These are phyloP conservation scores for Chara braunii DNA, from an alignment of 139 green algal species.

Conservation along the genomic window DNA sequence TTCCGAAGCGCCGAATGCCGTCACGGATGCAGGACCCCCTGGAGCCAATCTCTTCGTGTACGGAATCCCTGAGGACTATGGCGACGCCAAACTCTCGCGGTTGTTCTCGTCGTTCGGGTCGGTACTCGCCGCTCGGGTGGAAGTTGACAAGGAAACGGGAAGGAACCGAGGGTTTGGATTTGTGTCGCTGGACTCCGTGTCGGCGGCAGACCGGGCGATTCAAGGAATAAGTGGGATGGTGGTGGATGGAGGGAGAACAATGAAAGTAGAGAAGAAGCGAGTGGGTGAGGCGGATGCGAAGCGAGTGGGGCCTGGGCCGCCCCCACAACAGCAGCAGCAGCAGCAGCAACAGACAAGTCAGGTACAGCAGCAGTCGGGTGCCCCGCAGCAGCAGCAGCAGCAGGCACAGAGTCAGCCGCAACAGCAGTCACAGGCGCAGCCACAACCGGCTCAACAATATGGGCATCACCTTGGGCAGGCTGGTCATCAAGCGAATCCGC, in stretches of 20 bases:
- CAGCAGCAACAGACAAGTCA: neutral
- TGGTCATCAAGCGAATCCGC: no score
- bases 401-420: no score
- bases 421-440: no score
- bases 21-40: no score
- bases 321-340: conserved; percentile 8
- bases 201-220: conserved; percentile 26
- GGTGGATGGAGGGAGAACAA: conserved; percentile 19
- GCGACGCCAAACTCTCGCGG: conserved; percentile 15
- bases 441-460: no score
- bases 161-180: conserved; percentile 25
- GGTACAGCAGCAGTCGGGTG: neutral
- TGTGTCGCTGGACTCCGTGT: conserved; percentile 7
- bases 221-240: conserved; percentile 30
- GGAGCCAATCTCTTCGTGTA: conserved; percentile 43
- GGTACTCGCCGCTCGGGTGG: conserved; percentile 17
- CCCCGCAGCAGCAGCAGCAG: conserved; percentile 2
- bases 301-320: neutral
- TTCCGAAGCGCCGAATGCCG: no score
- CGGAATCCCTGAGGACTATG: conserved; percentile 33
- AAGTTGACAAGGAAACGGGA: conserved; percentile 29
- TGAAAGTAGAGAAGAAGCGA: conserved; percentile 40
- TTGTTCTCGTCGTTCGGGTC: conserved; percentile 18
- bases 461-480: no score
- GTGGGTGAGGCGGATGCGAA: conserved; percentile 2